Base-by-base conservation (phyloP, 2,329 filamentous ascomycete genomes). In the Rhexocercosporidium sp. region DNA sequence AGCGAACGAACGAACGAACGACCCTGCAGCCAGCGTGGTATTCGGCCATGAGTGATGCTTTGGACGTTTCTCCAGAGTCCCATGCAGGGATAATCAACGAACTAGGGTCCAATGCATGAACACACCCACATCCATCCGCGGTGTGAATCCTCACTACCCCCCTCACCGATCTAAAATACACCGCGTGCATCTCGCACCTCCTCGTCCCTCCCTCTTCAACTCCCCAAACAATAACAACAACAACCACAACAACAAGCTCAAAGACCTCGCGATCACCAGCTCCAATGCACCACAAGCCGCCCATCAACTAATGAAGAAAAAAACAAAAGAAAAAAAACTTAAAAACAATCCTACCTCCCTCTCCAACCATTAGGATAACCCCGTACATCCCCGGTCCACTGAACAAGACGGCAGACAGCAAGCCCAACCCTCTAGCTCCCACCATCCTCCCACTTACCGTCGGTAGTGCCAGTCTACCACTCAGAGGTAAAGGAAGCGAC, bases 381-480 rank as follows among this genome's bases (percentile, higher is more conserved):
- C 16, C n/a, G n/a, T n/a, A n/a, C n/a, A n/a, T n/a, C n/a, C n/a
- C n/a, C n/a, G n/a, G n/a, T n/a, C 49, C 27, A 25, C 12, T 31
- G 5, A 7, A 37, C 34, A 37, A 37, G 8, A 37, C 34, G 34
- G 34, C 34, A 37, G 34, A 37, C 34, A 5, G 9, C 34, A 37
- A 51, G 22, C 47, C 47, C 27, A 18, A 27, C n/a, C n/a, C n/a
- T n/a, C n/a, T n/a, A n/a, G n/a, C n/a, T n/a, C n/a, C n/a, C n/a
- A n/a, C n/a, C n/a, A n/a, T 14, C 47, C 22, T 14, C 22, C 47
- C 44, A 47, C 8, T n/a, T 22, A 51, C 27, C 3, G 14, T 22
- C 47, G 47, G 47, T 51, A 51, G 47, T 51, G 47, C 47, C 20
- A 51, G 47, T 27, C 47, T 51, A 51, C 47, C 47, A 51, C 20